phyloP scores from a whole-genome alignment of 2,329 filamentous ascomycete species.

The Clonostachys solani region DNA sequence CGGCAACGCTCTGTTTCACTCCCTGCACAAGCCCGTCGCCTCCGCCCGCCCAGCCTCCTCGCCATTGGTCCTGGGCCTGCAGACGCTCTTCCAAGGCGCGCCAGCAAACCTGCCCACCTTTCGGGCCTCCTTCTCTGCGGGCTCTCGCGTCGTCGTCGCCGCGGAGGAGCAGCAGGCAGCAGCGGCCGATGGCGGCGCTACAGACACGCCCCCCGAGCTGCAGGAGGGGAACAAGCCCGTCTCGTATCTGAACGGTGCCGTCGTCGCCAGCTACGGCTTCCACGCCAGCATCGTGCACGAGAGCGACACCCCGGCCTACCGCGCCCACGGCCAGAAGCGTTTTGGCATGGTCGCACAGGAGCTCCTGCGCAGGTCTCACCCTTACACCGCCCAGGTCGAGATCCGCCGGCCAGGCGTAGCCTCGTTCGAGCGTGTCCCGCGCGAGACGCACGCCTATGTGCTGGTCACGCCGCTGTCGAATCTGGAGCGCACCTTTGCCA shows the following conservation, averaged over 20 bases:
- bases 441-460: constrained; percentile 66
- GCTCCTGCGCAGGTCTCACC: constrained; percentile 54
- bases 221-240: constrained; percentile 19
- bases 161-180: background rate
- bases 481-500: constrained; percentile 75
- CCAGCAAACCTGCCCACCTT: constrained; percentile 58
- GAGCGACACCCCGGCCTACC: constrained; percentile 79
- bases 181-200: constrained; percentile 2
- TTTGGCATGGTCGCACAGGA: constrained; percentile 83
- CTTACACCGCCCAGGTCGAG: constrained; percentile 40
- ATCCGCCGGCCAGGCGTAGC: constrained; percentile 6
- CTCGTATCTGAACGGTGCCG: constrained; percentile 61
- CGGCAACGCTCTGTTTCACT: constrained; percentile 62
- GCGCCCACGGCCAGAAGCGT: constrained; percentile 69
- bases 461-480: constrained; percentile 74
- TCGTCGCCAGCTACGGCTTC: constrained; percentile 87
- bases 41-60: constrained; percentile 24
- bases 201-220: constrained; percentile 1
- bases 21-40: constrained; percentile 55
- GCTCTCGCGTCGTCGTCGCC: constrained; percentile 43
- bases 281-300: constrained; percentile 87
- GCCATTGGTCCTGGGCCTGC: constrained; percentile 43
- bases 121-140: constrained; percentile 54
- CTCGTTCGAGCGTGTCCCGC: constrained; percentile 13
- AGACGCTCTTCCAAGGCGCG: constrained; percentile 55